Conservation (phyloP, 2,329 filamentous ascomycete genomes). For the Macroventuria anomochaeta region DNA sequence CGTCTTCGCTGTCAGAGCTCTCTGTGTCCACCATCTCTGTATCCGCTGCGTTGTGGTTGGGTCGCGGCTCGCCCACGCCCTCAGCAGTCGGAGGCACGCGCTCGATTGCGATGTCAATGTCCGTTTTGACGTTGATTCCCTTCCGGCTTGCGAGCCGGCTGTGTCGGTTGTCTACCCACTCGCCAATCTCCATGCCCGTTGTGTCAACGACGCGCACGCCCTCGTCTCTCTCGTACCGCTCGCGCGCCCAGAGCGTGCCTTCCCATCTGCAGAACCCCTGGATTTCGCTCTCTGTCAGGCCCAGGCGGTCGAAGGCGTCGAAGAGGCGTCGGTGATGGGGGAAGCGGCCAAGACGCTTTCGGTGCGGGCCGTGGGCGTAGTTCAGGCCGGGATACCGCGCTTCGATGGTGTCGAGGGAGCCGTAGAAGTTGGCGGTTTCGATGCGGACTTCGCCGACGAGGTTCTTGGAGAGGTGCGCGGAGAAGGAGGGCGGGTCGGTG, state of each 20-base stretch:
- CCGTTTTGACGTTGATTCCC: slow-evolving; percentile 52
- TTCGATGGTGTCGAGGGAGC: slow-evolving; percentile 78
- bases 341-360: slow-evolving; percentile 78
- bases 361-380: slow-evolving; percentile 75
- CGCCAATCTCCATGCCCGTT: slow-evolving; percentile 69
- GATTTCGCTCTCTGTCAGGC: slow-evolving; percentile 73
- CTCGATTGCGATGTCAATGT: slow-evolving; percentile 52
- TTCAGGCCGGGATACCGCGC: slow-evolving; percentile 83
- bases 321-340: slow-evolving; percentile 79
- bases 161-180: slow-evolving; percentile 61
- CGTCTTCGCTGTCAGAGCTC: slow-evolving; percentile 43
- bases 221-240: slow-evolving; percentile 78
- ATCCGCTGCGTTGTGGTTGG: slow-evolving; percentile 10
- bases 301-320: slow-evolving; percentile 73
- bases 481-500: slow-evolving; percentile 74
- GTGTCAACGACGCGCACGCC: slow-evolving; percentile 74
- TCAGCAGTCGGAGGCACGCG: slow-evolving; percentile 37
- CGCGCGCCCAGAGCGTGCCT: slow-evolving; percentile 81
- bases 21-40: slow-evolving; percentile 45
- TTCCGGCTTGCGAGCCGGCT: slow-evolving; percentile 15
- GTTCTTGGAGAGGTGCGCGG: slow-evolving; percentile 70
- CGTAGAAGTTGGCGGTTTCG: slow-evolving; percentile 80
- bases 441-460: slow-evolving; percentile 79
- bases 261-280: slow-evolving; percentile 79
- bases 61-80: slow-evolving; percentile 37